phyloP scores from a whole-genome alignment of 768 basidiomycete genomes.

The Erythrobasidium yunnanense region DNA sequence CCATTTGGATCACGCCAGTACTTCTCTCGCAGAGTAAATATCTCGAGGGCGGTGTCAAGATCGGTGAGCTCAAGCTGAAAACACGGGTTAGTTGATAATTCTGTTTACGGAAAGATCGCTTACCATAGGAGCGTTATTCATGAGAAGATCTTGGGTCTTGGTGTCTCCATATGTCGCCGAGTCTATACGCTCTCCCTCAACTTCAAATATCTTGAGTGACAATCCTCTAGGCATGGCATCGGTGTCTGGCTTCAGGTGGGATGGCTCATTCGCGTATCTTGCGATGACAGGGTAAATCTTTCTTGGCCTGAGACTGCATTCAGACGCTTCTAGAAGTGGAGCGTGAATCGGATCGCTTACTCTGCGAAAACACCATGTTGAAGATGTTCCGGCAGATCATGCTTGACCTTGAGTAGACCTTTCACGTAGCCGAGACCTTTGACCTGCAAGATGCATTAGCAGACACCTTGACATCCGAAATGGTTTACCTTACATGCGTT shows the following conservation, averaged over 20 bases:
- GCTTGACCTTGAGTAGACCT: slow-evolving; percentile 22
- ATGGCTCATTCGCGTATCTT: slow-evolving; percentile 28
- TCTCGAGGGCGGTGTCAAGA: slow-evolving; percentile 26
- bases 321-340: not conserved
- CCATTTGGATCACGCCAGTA: slow-evolving; percentile 16
- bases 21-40: slow-evolving; percentile 22
- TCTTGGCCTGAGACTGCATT: slow-evolving; percentile 1
- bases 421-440: slow-evolving; percentile 26
- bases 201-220: slow-evolving; percentile 24
- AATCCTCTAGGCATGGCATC: slow-evolving; percentile 23
- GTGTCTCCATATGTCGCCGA: slow-evolving; percentile 1
- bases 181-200: slow-evolving; percentile 10
- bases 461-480: too few species aligned
- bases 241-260: slow-evolving; percentile 12
- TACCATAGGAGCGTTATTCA: slow-evolving; percentile 29
- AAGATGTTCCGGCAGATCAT: slow-evolving; percentile 24
- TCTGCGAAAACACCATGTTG: slow-evolving; percentile 25
- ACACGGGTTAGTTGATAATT: too few species aligned
- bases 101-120: too few species aligned
- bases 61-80: slow-evolving; percentile 28
- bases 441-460: not conserved
- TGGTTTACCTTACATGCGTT: not conserved
- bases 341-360: not conserved
- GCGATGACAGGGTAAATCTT: slow-evolving; percentile 11
- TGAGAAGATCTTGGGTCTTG: slow-evolving; percentile 23